Conservation (phyloP, 164 flowering plant species). For the Magnolia sinica region DNA sequence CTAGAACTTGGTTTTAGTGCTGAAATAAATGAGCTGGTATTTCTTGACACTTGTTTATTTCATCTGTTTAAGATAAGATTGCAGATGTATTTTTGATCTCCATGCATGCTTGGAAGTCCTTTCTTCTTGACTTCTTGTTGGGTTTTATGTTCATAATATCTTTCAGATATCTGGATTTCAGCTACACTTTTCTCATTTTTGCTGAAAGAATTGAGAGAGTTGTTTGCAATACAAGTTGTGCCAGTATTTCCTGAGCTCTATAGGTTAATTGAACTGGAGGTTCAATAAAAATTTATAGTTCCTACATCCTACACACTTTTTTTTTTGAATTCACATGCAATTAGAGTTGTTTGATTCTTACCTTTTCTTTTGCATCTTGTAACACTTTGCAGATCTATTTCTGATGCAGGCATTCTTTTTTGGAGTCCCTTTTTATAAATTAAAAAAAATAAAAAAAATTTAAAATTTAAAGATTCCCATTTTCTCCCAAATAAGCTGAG, state of each 20-base stretch:
- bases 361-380: background rate
- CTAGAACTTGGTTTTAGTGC: slow-evolving; percentile 89
- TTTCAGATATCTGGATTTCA: background rate
- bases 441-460: too few species aligned
- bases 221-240: background rate
- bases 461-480: too few species aligned
- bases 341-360: background rate
- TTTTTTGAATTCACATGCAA: background rate
- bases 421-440: too few species aligned
- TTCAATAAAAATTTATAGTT: too few species aligned
- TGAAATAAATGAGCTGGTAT: slow-evolving; percentile 86
- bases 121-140: background rate
- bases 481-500: background rate
- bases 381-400: too few species aligned
- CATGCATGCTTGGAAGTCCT: background rate
- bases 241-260: background rate
- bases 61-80: background rate
- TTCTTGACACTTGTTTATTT: background rate
- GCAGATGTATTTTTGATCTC: background rate
- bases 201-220: background rate
- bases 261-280: too few species aligned
- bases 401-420: too few species aligned
- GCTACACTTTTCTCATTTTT: background rate
- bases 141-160: background rate
- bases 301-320: background rate